These are phyloP conservation scores for Amanita molliuscula DNA, from an alignment of 768 basidiomycete genomes.

Conservation along the genomic window DNA sequence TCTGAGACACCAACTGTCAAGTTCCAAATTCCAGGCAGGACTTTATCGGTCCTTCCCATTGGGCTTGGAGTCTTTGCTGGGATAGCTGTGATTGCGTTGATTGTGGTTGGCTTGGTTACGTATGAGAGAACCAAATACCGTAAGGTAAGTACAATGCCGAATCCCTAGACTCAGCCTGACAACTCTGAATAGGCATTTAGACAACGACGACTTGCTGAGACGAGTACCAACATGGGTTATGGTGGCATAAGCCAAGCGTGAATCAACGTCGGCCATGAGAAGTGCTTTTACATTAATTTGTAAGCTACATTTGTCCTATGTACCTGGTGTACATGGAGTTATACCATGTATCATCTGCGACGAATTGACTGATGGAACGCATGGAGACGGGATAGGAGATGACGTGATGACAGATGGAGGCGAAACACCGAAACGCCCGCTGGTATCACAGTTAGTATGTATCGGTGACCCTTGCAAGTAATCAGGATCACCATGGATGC, in stretches of 20 bases:
- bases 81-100: conserved; percentile 74
- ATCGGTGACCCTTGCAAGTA: neutral
- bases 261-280: neutral
- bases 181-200: conserved; percentile 49
- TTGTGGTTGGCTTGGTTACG: conserved; percentile 75
- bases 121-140: conserved; percentile 84
- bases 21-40: conserved; percentile 64
- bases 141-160: conserved; percentile 42
- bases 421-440: too few relatives aligned
- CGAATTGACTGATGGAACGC: too few relatives aligned
- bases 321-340: conserved; percentile 1
- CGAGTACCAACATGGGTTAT: conserved; percentile 47
- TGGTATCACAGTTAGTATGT: too few relatives aligned
- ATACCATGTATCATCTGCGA: neutral
- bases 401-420: too few relatives aligned
- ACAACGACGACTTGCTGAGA: conserved; percentile 61
- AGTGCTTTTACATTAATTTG: neutral
- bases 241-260: conserved; percentile 38
- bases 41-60: conserved; percentile 66
- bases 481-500: neutral
- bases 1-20: conserved; percentile 24
- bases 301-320: neutral
- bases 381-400: too few relatives aligned
- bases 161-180: conserved; percentile 6
- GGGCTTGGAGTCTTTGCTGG: conserved; percentile 80